A percentile compares a stretch with the other conserved stretches of the same genome.
phyloP scores from a whole-genome alignment of 2,329 filamentous ascomycete genomes.

The Aspergillus quadricinctus region DNA sequence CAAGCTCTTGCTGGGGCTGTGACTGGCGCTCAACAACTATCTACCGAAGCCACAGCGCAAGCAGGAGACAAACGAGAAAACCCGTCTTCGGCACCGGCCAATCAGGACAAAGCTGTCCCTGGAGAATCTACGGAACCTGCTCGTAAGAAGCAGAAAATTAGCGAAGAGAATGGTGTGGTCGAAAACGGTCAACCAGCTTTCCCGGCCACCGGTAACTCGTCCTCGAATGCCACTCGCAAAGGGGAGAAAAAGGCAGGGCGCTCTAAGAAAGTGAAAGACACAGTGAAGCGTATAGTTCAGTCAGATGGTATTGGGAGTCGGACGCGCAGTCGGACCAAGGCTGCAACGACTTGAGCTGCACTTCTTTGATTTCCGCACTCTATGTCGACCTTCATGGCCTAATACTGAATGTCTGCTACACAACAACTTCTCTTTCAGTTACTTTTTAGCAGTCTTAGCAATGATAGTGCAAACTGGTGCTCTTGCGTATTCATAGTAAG shows the following conservation, averaged over 20 bases:
- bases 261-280: slow-evolving; percentile 30
- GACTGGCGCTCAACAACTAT: not conserved
- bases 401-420: not conserved
- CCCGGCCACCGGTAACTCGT: slow-evolving; percentile 4
- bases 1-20: slow-evolving; percentile 1
- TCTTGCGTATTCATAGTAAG: not conserved
- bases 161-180: slow-evolving; percentile 3
- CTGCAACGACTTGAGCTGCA: slow-evolving; percentile 9
- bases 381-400: not conserved
- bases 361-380: not conserved
- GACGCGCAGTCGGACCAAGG: slow-evolving; percentile 37
- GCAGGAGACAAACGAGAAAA: slow-evolving; percentile 24
- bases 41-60: slow-evolving; percentile 8
- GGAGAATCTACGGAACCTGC: slow-evolving; percentile 19
- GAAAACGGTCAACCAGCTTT: slow-evolving; percentile 12
- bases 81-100: slow-evolving; percentile 2
- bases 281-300: slow-evolving; percentile 23
- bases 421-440: not conserved
- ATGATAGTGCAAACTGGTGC: not conserved
- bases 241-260: slow-evolving; percentile 26
- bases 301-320: slow-evolving; percentile 35
- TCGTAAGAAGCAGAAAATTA: slow-evolving; percentile 34
- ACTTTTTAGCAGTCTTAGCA: not conserved
- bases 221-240: slow-evolving; percentile 13
- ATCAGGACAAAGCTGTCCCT: slow-evolving; percentile 7